Base-by-base conservation (phyloP, 306 rosid genomes). In the Cucurbita moschata region DNA sequence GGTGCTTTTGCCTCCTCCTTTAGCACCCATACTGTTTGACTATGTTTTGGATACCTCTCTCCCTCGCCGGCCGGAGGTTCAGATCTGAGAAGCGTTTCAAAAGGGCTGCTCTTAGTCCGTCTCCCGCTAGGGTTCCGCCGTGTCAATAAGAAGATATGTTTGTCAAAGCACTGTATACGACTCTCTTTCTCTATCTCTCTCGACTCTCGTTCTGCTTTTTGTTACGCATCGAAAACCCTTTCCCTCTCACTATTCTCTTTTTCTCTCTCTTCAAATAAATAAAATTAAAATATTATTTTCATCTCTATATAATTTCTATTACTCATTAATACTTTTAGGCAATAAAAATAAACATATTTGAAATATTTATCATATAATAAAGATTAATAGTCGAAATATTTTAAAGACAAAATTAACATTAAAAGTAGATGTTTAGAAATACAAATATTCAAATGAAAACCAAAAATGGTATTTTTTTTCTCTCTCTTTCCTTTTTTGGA, bases 21-120 rank as follows among this genome's bases (percentile, higher is more conserved):
- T 87, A 51, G 85, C 93, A 74, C 94, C 88, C 98, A 94, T 94
- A 30, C 26, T 79, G 15, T 79, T 72, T 56, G 66, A 23, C 63
- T 40, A 52, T n/a, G 53, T 43, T 30, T 66, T 18, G n/a, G 15
- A 6, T 43, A 66, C 53, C 72, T 43, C 65, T 80, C 73, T 52
- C 82, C 21, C 83, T 59, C 79, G 40, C 69, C 71, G 54, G 44
- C 74, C 46, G 26, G 26, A 50, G 78, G 59, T 70, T 82, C 86
- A 78, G 92, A 88, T 88, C 88, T 83, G 81, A 37, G 26, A 63
- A 47, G 60, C 70, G 72, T 37, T 79, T 74, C 71, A 62, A 23
- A 40, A 67, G 79, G 71, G 57, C 70, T 61, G 38, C 68, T 21
- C 38, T 37, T n/a, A 67, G 59, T 30, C 42, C 54, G 54, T 73